Percentiles rank a stretch among this genome's conserved stretches.
phyloP scores from a whole-genome alignment of 371 early-diverging fungal genomes.

The Mortierella sp. region DNA sequence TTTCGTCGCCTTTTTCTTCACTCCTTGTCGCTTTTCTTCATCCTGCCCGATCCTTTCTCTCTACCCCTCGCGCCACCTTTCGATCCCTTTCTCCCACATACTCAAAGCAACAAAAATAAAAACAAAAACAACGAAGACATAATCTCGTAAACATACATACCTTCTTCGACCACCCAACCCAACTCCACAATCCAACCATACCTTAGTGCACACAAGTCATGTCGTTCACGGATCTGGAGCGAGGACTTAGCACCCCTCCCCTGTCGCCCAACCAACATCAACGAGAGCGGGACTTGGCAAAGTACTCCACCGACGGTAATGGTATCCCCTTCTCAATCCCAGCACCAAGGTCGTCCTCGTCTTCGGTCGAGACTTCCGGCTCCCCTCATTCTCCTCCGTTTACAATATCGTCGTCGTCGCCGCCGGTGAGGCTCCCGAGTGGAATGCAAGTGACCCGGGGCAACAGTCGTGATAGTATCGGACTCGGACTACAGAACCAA shows the following conservation, averaged over 20 bases:
- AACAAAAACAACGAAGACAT: not conserved
- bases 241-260: slow-evolving; percentile 39
- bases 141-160: not conserved
- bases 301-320: not conserved
- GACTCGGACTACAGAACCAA: slow-evolving; percentile 20
- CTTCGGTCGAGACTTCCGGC: not conserved
- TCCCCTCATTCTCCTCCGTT: not conserved
- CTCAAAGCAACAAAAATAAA: not conserved
- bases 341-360: not conserved
- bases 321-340: slow-evolving; percentile 2
- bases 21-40: not conserved
- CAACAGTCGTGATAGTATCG: slow-evolving; percentile 36
- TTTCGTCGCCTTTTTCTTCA: not conserved
- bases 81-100: not conserved
- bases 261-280: slow-evolving; percentile 19
- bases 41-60: not conserved
- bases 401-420: not conserved
- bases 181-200: not conserved
- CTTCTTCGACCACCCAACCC: not conserved
- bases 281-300: slow-evolving; percentile 7
- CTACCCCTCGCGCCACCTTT: not conserved
- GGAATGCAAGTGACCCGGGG: slow-evolving; percentile 34
- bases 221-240: slow-evolving; percentile 49
- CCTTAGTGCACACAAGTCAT: slow-evolving; percentile 3
- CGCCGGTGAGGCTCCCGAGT: slow-evolving; percentile 21